Evolutionary conservation across 306 rosid species (phyloP).

Genomic region (Rosa chinensis): DNA sequence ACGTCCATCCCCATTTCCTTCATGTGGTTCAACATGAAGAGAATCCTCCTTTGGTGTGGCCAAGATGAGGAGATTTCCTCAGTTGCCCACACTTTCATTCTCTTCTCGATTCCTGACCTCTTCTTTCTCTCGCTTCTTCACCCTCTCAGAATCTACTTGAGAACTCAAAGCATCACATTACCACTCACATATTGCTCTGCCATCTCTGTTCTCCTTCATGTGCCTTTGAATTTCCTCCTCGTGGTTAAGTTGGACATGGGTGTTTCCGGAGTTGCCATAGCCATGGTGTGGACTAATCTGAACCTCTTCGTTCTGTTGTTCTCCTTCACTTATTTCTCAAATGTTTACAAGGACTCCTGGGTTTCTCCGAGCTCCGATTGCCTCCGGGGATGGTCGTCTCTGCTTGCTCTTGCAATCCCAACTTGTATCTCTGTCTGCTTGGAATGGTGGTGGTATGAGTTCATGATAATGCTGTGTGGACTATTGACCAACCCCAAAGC

Average conservation of each 20-base stretch:
- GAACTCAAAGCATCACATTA: conserved; percentile 75
- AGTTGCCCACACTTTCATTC: conserved; percentile 70
- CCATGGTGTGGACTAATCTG: conserved; percentile 75
- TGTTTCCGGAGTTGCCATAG: conserved; percentile 77
- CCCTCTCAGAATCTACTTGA: conserved; percentile 75
- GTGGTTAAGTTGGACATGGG: conserved; percentile 74
- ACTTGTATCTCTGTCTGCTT: conserved; percentile 91
- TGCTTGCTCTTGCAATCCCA: conserved; percentile 72
- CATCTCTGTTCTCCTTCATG: conserved; percentile 67
- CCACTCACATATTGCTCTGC: conserved; percentile 84
- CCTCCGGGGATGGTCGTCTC: conserved; percentile 67
- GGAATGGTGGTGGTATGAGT: conserved; percentile 99
- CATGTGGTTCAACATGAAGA: conserved; percentile 79
- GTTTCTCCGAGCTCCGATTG: conserved; percentile 74
- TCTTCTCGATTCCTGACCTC: conserved; percentile 84
- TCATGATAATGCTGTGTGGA: conserved; percentile 88
- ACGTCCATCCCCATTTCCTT: conserved; percentile 77
- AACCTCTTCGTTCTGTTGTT: conserved; percentile 62
- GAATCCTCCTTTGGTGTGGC: conserved; percentile 73
- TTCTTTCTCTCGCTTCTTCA: conserved; percentile 84
- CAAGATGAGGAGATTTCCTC: conserved; percentile 77
- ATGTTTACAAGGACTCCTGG: conserved; percentile 82
- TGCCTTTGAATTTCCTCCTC: conserved; percentile 75
- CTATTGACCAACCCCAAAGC: conserved; percentile 72
- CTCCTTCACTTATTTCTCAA: conserved; percentile 64